Conservation (phyloP, 257 asterid genomes). For the Primulina tabacum region DNA sequence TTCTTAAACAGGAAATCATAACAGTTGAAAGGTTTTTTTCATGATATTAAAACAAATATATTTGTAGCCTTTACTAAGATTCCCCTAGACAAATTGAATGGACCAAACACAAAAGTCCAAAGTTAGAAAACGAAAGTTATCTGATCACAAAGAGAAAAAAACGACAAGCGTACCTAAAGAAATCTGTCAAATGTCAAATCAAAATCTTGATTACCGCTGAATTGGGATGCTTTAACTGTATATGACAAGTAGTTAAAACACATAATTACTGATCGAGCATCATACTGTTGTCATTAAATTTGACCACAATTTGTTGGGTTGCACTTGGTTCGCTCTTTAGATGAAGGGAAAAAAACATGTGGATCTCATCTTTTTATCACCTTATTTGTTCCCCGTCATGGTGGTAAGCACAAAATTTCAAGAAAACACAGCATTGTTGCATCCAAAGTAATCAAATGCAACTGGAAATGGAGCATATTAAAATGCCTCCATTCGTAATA, state of each 20-base stretch:
- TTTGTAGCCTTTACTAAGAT: conserved; percentile 34
- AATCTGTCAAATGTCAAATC: conserved; percentile 34
- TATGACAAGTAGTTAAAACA: conserved; percentile 15
- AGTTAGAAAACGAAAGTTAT: conserved; percentile 33
- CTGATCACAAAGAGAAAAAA: conserved; percentile 26
- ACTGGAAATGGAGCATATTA: conserved; percentile 9
- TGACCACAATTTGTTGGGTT: conserved; percentile 28
- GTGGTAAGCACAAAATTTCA: conserved; percentile 29
- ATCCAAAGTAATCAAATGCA: conserved; percentile 17
- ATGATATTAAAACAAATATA: conserved; percentile 23
- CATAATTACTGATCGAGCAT: conserved; percentile 11
- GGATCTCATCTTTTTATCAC: conserved; percentile 8
- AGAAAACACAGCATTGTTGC: conserved; percentile 8
- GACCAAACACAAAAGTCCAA: conserved; percentile 57
- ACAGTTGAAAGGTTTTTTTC: conserved; percentile 30
- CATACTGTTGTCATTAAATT: not conserved
- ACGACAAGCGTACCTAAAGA: conserved; percentile 34
- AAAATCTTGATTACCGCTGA: conserved; percentile 23
- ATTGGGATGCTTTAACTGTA: conserved; percentile 22
- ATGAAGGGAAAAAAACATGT: conserved; percentile 24
- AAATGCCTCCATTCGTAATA: conserved; percentile 5
- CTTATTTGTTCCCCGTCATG: not conserved
- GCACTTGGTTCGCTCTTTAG: conserved; percentile 28
- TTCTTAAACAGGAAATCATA: conserved; percentile 35
- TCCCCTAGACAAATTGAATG: conserved; percentile 51